A percentile compares a stretch with the other conserved stretches of the same genome.
These are phyloP conservation scores for Torulaspora maleeae DNA, from an alignment of 805 yeast species.

Conservation along the genomic window DNA sequence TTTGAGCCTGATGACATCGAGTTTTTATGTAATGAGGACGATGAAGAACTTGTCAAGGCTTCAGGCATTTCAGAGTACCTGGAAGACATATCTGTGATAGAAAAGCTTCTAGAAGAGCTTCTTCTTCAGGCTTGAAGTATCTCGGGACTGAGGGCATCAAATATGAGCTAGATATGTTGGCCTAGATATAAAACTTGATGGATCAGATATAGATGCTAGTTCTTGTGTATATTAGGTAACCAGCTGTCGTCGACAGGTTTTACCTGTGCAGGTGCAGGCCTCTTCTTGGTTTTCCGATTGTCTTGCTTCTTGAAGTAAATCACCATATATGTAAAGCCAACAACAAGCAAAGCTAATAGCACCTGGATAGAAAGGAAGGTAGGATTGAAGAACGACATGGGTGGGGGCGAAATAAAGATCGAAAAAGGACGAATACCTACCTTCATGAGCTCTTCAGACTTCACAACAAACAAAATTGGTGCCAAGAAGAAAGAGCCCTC, in stretches of 20 bases:
- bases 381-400: slow-evolving; percentile 68
- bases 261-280: neutral
- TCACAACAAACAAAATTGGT: slow-evolving; percentile 55
- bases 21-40: slow-evolving; percentile 22
- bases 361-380: slow-evolving; percentile 61
- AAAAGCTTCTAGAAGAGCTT: slow-evolving; percentile 38
- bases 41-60: slow-evolving; percentile 15
- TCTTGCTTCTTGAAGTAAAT: slow-evolving; percentile 2
- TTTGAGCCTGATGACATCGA: slow-evolving; percentile 31
- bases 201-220: slow-evolving; percentile 34
- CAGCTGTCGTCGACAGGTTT: slow-evolving; percentile 43
- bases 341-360: slow-evolving; percentile 47
- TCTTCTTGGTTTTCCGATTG: slow-evolving; percentile 8
- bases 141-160: neutral
- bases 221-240: slow-evolving; percentile 55
- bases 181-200: neutral
- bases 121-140: slow-evolving; percentile 36
- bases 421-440: slow-evolving; percentile 56
- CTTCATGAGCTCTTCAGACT: slow-evolving; percentile 46
- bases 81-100: slow-evolving; percentile 39
- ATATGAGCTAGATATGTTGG: neutral
- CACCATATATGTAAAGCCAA: slow-evolving; percentile 44
- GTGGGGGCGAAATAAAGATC: slow-evolving; percentile 55
- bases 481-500: slow-evolving; percentile 54
- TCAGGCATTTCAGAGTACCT: slow-evolving; percentile 24